Evolutionary conservation across 805 yeast genomes (phyloP).

Genomic region (Metschnikowia continentalis): DNA sequence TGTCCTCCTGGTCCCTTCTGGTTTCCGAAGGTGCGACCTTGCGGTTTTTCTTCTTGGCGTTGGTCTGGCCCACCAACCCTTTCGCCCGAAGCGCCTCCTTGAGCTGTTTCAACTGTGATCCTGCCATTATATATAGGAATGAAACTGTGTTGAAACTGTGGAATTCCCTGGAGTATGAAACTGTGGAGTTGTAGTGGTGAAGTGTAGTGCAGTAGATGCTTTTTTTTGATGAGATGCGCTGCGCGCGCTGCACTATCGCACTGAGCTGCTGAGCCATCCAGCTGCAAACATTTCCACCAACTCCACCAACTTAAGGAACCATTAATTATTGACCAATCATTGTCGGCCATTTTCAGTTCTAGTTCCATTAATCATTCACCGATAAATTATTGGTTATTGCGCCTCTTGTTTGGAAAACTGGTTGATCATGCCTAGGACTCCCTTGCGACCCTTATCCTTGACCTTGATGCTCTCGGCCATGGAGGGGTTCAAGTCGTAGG

Average conservation of each 20-base stretch:
- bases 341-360: too few relatives aligned
- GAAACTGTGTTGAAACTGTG: not conserved
- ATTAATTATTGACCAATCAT: too few relatives aligned
- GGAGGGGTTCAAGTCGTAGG: conserved; percentile 24
- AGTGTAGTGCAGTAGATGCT: not conserved
- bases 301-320: too few relatives aligned
- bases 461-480: conserved; percentile 30
- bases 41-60: conserved; percentile 52
- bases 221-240: conserved; percentile 6
- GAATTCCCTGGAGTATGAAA: too few relatives aligned
- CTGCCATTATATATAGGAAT: conserved; percentile 52
- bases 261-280: not conserved
- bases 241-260: not conserved
- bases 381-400: too few relatives aligned
- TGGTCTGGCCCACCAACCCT: conserved; percentile 85
- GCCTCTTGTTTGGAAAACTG: conserved; percentile 63
- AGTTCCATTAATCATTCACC: too few relatives aligned
- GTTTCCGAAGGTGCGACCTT: conserved; percentile 57
- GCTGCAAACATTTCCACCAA: not conserved
- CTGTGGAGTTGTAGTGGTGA: too few relatives aligned
- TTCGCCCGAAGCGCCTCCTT: conserved; percentile 71
- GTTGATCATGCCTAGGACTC: conserved; percentile 76
- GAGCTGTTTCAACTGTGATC: conserved; percentile 81
- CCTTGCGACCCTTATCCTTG: conserved; percentile 36
- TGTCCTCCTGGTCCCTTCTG: conserved; percentile 62